Base-by-base conservation (phyloP, 2,329 filamentous ascomycete genomes). In the Capronia coronata region DNA sequence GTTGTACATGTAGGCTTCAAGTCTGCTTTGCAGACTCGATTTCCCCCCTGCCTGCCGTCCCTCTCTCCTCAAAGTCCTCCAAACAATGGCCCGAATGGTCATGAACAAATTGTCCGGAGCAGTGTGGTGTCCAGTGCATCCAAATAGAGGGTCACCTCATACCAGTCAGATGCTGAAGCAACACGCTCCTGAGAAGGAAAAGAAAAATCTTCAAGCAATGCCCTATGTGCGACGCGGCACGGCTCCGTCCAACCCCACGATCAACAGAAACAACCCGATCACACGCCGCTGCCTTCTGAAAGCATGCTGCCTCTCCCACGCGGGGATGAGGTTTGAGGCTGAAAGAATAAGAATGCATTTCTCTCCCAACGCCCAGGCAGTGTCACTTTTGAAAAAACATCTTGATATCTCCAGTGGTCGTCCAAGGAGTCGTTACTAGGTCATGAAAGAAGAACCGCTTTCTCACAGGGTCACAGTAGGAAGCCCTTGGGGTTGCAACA, bases 401-500 rank as follows among this genome's bases (percentile, higher is more conserved):
- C 19, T 29, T 43, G 23, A 5, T 18, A 23, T 38, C 38, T 43
- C 18, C 11, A 21, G 19, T 21, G 23, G 27, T 40, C 35, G 43
- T 44, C 34, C 35, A 47, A 51, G 29, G 40, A 41, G 35, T 56
- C 54, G 48, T 54, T 25, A 52, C 52, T 25, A 52, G 34, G 34
- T 54, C 54, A 43, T 56, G 25, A 52, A 47, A 44, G 30, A 14
- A 42, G 25, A 40, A 16, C 35, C 23, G 30, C 35, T 8, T 9
- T 11, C 34, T 53, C 50, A 54, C 22, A 58, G 39, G 11, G 46
- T 54, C 50, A 69, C 67, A 22, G 63, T 65, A 6, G 69, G 44
- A 1, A 68, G 23, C 48, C 67, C 68, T 10, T 65, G 60, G 13
- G 76, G 73, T 22, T 56, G 18, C 3, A 64, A 61, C 21, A 84